phyloP scores from a whole-genome alignment of 2,329 filamentous ascomycete genomes.

The Fusarium austroafricanum region DNA sequence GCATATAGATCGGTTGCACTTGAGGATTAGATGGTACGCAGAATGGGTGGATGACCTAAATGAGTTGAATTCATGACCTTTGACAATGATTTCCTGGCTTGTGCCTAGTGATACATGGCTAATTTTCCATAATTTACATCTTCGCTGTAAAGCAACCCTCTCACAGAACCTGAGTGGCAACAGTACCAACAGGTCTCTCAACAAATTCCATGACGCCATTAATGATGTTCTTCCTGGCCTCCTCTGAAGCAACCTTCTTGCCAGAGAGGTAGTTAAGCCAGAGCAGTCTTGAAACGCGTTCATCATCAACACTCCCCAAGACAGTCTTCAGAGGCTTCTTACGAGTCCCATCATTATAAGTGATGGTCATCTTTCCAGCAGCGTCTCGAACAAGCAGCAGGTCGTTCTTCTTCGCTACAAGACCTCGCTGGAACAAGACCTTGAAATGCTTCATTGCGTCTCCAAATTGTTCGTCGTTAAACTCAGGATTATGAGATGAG shows the following conservation, averaged over 20 bases:
- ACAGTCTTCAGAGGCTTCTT: constrained; percentile 59
- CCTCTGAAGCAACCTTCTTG: constrained; percentile 86
- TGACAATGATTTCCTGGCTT: constrained; percentile 19
- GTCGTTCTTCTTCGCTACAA: constrained; percentile 83
- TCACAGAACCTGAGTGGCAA: constrained; percentile 79
- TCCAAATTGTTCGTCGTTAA: constrained; percentile 81
- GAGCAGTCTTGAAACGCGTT: constrained; percentile 81
- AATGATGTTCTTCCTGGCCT: constrained; percentile 82
- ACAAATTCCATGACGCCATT: constrained; percentile 90
- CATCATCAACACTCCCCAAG: constrained; percentile 80
- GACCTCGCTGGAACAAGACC: constrained; percentile 81
- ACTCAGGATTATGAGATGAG: constrained; percentile 66
- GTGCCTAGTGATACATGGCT: constrained; percentile 43
- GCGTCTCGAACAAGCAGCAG: constrained; percentile 77
- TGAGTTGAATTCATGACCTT: constrained; percentile 35
- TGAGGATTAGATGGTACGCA: constrained; percentile 5
- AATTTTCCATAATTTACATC: constrained; percentile 38
- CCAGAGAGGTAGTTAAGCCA: constrained; percentile 94
- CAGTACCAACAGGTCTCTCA: constrained; percentile 86
- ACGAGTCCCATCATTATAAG: constrained; percentile 73
- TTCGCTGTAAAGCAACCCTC: not conserved
- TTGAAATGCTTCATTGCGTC: constrained; percentile 82
- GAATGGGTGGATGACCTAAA: constrained; percentile 13
- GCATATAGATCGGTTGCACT: constrained; percentile 11
- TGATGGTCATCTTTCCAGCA: constrained; percentile 73